Base-by-base conservation (phyloP, 441 rosid species). In the Eutrema salsugineum region DNA sequence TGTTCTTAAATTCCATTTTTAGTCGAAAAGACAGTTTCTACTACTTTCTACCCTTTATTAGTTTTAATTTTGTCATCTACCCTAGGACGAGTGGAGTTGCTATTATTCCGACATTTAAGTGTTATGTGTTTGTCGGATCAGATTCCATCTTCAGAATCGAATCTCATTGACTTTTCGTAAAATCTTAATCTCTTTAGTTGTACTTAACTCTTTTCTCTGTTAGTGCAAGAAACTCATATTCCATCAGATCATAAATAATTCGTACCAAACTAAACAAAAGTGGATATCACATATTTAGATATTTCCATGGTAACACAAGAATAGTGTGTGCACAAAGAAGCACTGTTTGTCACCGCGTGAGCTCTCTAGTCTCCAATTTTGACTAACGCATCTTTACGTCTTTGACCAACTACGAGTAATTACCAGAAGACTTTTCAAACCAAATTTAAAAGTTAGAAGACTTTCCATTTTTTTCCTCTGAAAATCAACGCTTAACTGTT, bases 81-180 rank as follows among this genome's bases (percentile, higher is more conserved):
- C 20, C 57, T 36, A 2, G 14, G 59, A 35, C 11, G 65, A 65
- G 36, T 50, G 74, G 78, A 75, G 74, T 68, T 75, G 78, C 51
- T 53, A 68, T 53, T 75, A 62, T 75, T 61, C 78, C 70, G 74
- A 75, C 78, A 75, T 36, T 39, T 38, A 69, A 62, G 74, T 61
- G 78, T 55, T 63, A 63, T 63, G 71, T 63, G 71, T 69, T 63
- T 63, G 75, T 76, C 64, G 79, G 79, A 75, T 75, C 79, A 32
- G 75, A 75, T 75, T 75, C 79, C 66, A 63, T 68, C 51, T 63
- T 40, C 2, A 55, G 70, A 54, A 47, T 69, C 60, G 48, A 76
- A 76, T 76, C 14, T 48, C 79, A 76, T 69, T 62, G 75, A 75
- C 79, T 75, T 76, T 63, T 24, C n/a, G 33, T 30, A 10, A 36